Conservation (phyloP, 202 grass and related monocot species). For the Zoysia matrella region DNA sequence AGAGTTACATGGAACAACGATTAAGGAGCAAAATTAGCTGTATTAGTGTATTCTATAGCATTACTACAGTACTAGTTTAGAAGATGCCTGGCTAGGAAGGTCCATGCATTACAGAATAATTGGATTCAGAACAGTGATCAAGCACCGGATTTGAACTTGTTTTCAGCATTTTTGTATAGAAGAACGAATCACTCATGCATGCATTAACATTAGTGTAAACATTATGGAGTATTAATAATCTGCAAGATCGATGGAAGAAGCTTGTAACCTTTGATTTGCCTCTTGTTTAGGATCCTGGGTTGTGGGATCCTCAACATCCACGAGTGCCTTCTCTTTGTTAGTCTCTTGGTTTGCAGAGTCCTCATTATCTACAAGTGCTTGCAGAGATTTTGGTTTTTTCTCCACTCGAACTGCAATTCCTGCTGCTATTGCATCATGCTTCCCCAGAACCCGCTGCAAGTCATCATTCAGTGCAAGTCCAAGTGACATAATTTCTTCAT, state of each 20-base stretch:
- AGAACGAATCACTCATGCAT: not conserved
- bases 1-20: conserved; percentile 14
- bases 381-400: conserved; percentile 76
- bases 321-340: conserved; percentile 63
- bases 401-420: conserved; percentile 86
- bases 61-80: not conserved
- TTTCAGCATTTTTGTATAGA: conserved; percentile 20
- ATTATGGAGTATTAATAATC: conserved; percentile 30
- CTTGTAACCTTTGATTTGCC: conserved; percentile 53
- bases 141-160: conserved; percentile 11
- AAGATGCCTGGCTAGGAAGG: conserved; percentile 18
- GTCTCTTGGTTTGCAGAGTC: conserved; percentile 65
- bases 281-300: conserved; percentile 57
- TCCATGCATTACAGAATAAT: not conserved
- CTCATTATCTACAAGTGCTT: conserved; percentile 69
- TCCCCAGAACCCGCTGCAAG: conserved; percentile 85
- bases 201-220: conserved; percentile 16
- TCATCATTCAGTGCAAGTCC: conserved; percentile 97
- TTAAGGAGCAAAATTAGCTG: conserved; percentile 15
- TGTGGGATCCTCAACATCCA: conserved; percentile 65
- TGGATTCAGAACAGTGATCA: conserved; percentile 13
- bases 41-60: not conserved
- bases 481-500: conserved; percentile 83
- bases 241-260: conserved; percentile 26
- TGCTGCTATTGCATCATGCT: conserved; percentile 88